These are phyloP conservation scores for Annona cherimola DNA, from an alignment of 164 flowering plant genomes.

Conservation along the genomic window DNA sequence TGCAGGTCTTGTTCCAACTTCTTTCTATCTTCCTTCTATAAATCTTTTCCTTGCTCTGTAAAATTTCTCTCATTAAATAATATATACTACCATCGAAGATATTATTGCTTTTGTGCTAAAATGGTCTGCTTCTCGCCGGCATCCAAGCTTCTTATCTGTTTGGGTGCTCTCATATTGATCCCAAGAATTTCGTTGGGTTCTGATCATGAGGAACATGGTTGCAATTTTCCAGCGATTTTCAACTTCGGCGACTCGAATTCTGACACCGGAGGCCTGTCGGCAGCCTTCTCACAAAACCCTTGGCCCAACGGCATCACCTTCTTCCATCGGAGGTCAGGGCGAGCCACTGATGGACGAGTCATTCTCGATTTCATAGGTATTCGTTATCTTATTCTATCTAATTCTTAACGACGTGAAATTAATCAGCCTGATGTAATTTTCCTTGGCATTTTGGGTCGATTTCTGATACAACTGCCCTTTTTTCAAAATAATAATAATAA, in stretches of 20 bases:
- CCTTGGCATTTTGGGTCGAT: too few relatives aligned
- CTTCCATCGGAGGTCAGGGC: constrained; percentile 37
- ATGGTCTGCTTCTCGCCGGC: neutral
- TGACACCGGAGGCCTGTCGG: constrained; percentile 54
- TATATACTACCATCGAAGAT: neutral
- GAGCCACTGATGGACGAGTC: constrained; percentile 48
- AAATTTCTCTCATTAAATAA: neutral
- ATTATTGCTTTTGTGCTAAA: neutral
- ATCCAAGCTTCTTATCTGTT: neutral
- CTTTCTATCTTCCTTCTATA: neutral
- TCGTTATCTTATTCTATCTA: too few relatives aligned
- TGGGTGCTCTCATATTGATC: neutral
- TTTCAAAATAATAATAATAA: too few relatives aligned
- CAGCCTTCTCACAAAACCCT: constrained; percentile 29
- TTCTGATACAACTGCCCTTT: too few relatives aligned
- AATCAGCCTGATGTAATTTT: too few relatives aligned
- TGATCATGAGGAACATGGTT: neutral
- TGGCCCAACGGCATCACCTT: constrained; percentile 38
- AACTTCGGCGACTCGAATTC: constrained; percentile 65
- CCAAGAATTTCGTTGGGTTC: neutral
- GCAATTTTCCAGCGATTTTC: constrained; percentile 19
- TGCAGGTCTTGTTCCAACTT: neutral
- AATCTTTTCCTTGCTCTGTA: neutral
- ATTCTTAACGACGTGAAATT: too few relatives aligned
- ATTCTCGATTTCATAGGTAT: constrained; percentile 12